phyloP scores from a whole-genome alignment of 495 filamentous ascomycete genomes.

The Talaromyces proteolyticus region DNA sequence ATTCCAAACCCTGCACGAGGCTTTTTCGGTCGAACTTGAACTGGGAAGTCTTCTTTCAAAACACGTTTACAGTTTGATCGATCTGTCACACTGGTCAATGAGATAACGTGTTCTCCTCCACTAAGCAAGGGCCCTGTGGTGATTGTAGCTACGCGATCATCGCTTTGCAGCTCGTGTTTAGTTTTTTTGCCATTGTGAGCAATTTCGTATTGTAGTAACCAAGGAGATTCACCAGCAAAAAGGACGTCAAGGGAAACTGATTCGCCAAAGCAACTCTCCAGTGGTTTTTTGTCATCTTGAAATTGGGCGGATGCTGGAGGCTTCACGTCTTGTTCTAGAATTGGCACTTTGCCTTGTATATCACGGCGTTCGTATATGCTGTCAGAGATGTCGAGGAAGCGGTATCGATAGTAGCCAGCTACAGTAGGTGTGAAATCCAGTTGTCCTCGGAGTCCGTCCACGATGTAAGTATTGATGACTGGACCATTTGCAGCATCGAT shows the following conservation, averaged over 20 bases:
- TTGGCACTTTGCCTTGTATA: constrained; percentile 46
- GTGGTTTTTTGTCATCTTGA: constrained; percentile 39
- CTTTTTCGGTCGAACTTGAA: constrained; percentile 79
- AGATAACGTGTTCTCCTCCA: constrained; percentile 84
- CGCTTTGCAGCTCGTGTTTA: constrained; percentile 58
- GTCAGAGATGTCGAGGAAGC: constrained; percentile 75
- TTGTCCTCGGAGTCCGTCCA: constrained; percentile 68
- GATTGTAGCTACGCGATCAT: constrained; percentile 56
- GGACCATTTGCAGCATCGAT: constrained; percentile 54
- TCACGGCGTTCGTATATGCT: constrained; percentile 58
- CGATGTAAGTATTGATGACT: constrained; percentile 39
- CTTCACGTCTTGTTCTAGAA: constrained; percentile 83
- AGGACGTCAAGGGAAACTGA: constrained; percentile 63
- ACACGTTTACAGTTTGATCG: constrained; percentile 77
- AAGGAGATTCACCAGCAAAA: constrained; percentile 77
- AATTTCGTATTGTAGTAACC: constrained; percentile 88
- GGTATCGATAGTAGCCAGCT: constrained; percentile 82
- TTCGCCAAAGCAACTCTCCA: constrained; percentile 76
- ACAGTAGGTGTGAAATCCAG: constrained; percentile 74
- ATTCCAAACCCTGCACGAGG: constrained; percentile 79
- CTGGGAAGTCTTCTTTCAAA: constrained; percentile 72
- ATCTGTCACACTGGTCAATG: constrained; percentile 79
- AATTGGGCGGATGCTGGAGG: constrained; percentile 81
- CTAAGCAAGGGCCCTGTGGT: constrained; percentile 62
- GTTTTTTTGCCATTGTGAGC: constrained; percentile 82